Evolutionary conservation across 805 yeast species (phyloP).

Genomic region (Saccharomycopsis sp.): DNA sequence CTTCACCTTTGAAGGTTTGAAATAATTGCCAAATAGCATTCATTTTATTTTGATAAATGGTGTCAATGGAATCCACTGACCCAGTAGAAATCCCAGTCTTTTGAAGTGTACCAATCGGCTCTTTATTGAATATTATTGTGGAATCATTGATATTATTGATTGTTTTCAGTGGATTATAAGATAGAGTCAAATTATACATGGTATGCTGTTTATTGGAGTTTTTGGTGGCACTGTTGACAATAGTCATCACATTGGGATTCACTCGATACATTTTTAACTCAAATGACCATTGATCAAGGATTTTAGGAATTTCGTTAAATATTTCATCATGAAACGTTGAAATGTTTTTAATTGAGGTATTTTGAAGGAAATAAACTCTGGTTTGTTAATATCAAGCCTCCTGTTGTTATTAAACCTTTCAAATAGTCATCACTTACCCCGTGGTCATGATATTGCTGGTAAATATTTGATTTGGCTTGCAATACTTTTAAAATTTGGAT

Average conservation of each 20-base stretch:
- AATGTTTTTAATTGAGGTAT: constrained; percentile 49
- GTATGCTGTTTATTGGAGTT: constrained; percentile 31
- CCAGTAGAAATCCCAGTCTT: constrained; percentile 34
- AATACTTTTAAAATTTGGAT: no score
- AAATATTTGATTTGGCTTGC: no score
- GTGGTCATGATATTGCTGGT: no score
- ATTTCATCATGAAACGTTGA: constrained; percentile 62
- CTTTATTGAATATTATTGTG: constrained; percentile 2
- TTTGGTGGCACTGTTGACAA: constrained; percentile 25
- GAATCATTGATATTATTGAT: constrained; percentile 34
- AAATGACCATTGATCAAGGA: constrained; percentile 57
- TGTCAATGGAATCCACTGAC: constrained; percentile 46
- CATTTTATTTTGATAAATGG: constrained; percentile 43
- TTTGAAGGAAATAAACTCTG: constrained; percentile 32
- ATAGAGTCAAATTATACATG: constrained; percentile 39
- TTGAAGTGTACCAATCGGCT: constrained; percentile 21
- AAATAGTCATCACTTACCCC: no score
- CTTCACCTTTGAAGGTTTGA: constrained; percentile 65
- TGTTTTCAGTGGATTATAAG: constrained; percentile 37
- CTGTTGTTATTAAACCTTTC: no score
- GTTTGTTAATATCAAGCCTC: no score
- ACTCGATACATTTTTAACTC: constrained; percentile 58
- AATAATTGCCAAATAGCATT: constrained; percentile 61
- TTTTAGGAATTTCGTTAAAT: constrained; percentile 53
- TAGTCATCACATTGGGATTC: constrained; percentile 32